Conservation (phyloP, 192 early-diverging fungal species). For the Backusella liffmaniae region DNA sequence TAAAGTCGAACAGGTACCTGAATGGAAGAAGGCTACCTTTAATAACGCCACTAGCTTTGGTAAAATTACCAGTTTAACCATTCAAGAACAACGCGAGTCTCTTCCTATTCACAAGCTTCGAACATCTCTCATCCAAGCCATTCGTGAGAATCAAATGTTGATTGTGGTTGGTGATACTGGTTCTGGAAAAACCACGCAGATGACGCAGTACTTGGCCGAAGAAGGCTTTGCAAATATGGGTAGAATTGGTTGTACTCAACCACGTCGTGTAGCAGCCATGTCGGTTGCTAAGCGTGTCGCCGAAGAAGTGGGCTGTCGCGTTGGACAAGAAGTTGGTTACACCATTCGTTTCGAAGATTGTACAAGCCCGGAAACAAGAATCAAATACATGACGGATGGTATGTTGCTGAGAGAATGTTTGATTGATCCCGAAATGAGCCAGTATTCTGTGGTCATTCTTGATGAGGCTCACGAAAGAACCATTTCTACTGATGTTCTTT, state of each 20-base stretch:
- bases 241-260: slow-evolving; percentile 98
- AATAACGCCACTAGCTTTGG: slow-evolving; percentile 91
- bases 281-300: slow-evolving; percentile 98
- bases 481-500: slow-evolving; percentile 91
- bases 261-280: slow-evolving; percentile 98
- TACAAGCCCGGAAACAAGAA: slow-evolving; percentile 81
- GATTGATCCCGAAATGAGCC: slow-evolving; percentile 74
- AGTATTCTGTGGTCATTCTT: slow-evolving; percentile 92
- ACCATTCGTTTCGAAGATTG: slow-evolving; percentile 99
- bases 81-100: slow-evolving; percentile 81
- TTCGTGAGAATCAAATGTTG: slow-evolving; percentile 71
- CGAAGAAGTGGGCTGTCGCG: slow-evolving; percentile 90
- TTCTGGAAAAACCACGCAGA: slow-evolving; percentile 98
- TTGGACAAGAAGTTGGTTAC: slow-evolving; percentile 96
- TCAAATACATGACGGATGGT: slow-evolving; percentile 99
- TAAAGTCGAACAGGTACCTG: slow-evolving; percentile 73
- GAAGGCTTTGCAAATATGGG: slow-evolving; percentile 86
- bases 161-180: slow-evolving; percentile 97
- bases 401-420: slow-evolving; percentile 93
- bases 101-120: slow-evolving; percentile 88
- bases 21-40: slow-evolving; percentile 86
- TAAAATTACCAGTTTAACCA: slow-evolving; percentile 79
- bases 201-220: slow-evolving; percentile 98
- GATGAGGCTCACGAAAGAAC: slow-evolving; percentile 99
- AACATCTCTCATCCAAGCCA: slow-evolving; percentile 74